phyloP scores from a whole-genome alignment of 2,329 filamentous ascomycete genomes.

The Fusarium mundagurra region DNA sequence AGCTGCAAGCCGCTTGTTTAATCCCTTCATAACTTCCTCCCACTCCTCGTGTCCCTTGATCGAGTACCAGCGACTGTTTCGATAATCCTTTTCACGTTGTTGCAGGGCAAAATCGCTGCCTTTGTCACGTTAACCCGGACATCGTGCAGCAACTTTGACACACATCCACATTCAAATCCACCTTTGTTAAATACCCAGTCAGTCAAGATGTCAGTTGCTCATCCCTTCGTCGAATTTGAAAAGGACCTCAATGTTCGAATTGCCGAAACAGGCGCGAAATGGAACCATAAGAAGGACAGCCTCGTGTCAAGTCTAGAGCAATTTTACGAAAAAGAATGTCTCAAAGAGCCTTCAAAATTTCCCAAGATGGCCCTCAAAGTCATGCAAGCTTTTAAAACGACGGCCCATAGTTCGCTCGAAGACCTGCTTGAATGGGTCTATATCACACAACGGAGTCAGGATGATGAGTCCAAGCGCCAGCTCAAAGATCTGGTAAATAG shows the following conservation, averaged over 20 bases:
- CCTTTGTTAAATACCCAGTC: background rate
- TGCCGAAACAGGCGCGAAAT: background rate
- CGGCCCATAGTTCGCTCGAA: background rate
- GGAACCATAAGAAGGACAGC: background rate
- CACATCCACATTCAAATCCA: background rate
- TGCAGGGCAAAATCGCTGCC: background rate
- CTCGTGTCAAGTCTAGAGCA: background rate
- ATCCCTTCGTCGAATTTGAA: background rate
- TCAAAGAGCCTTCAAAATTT: background rate
- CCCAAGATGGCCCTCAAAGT: background rate
- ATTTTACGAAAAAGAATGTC: background rate
- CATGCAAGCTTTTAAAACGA: background rate
- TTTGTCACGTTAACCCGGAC: background rate
- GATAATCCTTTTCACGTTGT: background rate
- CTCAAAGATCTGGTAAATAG: background rate
- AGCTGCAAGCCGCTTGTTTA: background rate
- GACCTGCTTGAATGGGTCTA: background rate
- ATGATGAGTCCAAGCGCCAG: background rate
- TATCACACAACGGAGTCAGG: background rate
- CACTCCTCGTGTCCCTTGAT: background rate
- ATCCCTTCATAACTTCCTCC: conserved; percentile 10
- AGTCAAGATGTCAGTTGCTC: background rate
- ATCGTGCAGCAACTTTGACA: background rate
- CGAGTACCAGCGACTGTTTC: background rate
- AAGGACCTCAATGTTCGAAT: background rate